These are phyloP conservation scores for Scedosporium minutisporum DNA, from an alignment of 2,329 filamentous ascomycete species.

Conservation along the genomic window DNA sequence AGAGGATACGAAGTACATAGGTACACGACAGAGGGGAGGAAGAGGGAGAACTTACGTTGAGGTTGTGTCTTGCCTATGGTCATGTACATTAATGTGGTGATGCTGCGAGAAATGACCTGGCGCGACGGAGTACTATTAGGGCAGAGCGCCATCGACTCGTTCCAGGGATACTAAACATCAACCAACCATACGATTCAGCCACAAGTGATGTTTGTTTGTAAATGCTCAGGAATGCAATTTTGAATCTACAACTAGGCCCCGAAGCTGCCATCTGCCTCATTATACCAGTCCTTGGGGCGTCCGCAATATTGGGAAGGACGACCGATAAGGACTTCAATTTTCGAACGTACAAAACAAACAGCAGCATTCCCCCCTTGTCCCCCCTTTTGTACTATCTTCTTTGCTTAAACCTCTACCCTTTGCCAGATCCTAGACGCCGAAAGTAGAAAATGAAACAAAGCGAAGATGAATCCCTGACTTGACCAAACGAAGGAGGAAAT, in stretches of 20 bases:
- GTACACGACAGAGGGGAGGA: too few species aligned
- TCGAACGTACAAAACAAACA: neutral
- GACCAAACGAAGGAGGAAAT: neutral
- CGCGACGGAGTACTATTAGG: too few species aligned
- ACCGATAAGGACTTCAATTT: neutral
- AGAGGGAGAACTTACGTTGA: too few species aligned
- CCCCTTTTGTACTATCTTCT: neutral
- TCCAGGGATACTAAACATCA: neutral
- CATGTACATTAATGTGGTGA: too few species aligned
- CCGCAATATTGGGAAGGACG: neutral
- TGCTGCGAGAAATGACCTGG: too few species aligned
- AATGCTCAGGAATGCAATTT: conserved; percentile 2
- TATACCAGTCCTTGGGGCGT: neutral
- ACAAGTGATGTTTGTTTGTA: neutral
- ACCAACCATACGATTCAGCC: neutral
- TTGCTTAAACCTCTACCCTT: neutral
- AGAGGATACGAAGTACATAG: too few species aligned
- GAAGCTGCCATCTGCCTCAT: neutral
- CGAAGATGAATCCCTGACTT: neutral
- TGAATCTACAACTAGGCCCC: neutral
- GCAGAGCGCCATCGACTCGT: too few species aligned
- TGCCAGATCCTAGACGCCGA: conserved; percentile 2
- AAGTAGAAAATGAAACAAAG: conserved; percentile 6
- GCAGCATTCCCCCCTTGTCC: neutral
- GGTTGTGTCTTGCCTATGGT: too few species aligned